Evolutionary conservation across 148 eudicot genomes (phyloP), one percentile per base, ranked within the genome.

Genomic region (Vaccinium corymbosum): DNA sequence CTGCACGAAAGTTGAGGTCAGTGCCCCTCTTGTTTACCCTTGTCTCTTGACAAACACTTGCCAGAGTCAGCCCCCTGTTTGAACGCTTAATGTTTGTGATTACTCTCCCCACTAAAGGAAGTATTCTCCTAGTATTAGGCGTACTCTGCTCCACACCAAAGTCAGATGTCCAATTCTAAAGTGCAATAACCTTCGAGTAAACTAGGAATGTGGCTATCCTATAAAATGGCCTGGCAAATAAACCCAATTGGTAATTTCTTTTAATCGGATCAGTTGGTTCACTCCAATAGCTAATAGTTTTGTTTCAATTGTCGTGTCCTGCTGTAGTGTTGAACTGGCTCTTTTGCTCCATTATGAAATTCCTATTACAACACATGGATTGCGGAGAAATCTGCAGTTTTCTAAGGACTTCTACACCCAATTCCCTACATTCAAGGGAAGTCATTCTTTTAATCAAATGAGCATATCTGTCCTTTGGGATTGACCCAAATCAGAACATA

Each of bases 291-390:
- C 79, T 76, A 22, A 49, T 50, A 7, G 52, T 50, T 50, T 7
- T 12, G 10, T 50, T 50, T 50, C 11, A 50, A 7, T 29, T 32
- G 4, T 12, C 7, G 4, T 71, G 42, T 71, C 76, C 14, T 8
- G 25, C 12, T 9, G 50, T 38, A 35, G 50, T 16, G 20, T 32
- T 13, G 20, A 13, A 15, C n/a, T 20, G 15, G 77, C 77, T 73
- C 77, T 25, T 73, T 73, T 38, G 22, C 76, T 73, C 77, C 77
- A 38, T 38, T 73, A 73, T 38, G 50, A 73, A 73, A 19, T 73
- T 73, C 50, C 77, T 42, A 73, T 7, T 15, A 73, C n/a, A 13
- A 73, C 50, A 73, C 5, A 70, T 10, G 1, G 10, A 32, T 9
- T 0, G 46, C 3, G 51, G 14, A 19, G 77, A 73, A 73, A 7